A percentile compares a stretch with the other conserved stretches of the same genome.
Evolutionary conservation across 2,329 filamentous ascomycete species (phyloP).

Genomic region (Fusarium xylarioides): DNA sequence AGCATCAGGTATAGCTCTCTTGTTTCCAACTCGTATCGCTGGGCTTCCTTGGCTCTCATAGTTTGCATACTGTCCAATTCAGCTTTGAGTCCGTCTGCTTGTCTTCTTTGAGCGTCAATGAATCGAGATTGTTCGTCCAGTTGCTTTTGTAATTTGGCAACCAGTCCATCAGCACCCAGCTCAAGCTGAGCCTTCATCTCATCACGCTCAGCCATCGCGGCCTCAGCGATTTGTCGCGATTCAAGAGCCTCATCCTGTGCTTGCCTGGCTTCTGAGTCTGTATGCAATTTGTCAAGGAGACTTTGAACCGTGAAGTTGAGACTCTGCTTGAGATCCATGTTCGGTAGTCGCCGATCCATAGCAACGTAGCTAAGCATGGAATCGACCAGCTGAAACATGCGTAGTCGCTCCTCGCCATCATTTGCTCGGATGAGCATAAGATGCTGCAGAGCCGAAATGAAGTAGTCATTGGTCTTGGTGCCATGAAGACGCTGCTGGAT

Average conservation of each 20-base stretch:
- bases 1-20: slow-evolving; percentile 98
- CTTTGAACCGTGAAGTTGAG: slow-evolving; percentile 97
- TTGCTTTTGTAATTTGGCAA: slow-evolving; percentile 91
- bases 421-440: slow-evolving; percentile 91
- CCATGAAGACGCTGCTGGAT: slow-evolving; percentile 87
- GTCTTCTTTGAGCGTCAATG: slow-evolving; percentile 87
- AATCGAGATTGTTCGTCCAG: slow-evolving; percentile 92
- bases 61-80: slow-evolving; percentile 89
- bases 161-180: slow-evolving; percentile 90
- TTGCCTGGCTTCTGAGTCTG: slow-evolving; percentile 92
- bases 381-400: slow-evolving; percentile 97
- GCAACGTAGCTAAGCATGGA: slow-evolving; percentile 99
- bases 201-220: slow-evolving; percentile 94
- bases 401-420: slow-evolving; percentile 87
- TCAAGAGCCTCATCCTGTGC: slow-evolving; percentile 92
- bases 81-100: slow-evolving; percentile 87
- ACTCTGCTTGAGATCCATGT: slow-evolving; percentile 98
- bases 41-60: slow-evolving; percentile 86
- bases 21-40: slow-evolving; percentile 95
- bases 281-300: slow-evolving; percentile 93
- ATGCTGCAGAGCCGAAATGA: slow-evolving; percentile 94
- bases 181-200: slow-evolving; percentile 91
- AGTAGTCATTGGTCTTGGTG: slow-evolving; percentile 91
- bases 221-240: slow-evolving; percentile 91
- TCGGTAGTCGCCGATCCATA: slow-evolving; percentile 94